Base-by-base conservation (phyloP, 1,139 yeast species). In the Blastobotrys arbuscula region DNA sequence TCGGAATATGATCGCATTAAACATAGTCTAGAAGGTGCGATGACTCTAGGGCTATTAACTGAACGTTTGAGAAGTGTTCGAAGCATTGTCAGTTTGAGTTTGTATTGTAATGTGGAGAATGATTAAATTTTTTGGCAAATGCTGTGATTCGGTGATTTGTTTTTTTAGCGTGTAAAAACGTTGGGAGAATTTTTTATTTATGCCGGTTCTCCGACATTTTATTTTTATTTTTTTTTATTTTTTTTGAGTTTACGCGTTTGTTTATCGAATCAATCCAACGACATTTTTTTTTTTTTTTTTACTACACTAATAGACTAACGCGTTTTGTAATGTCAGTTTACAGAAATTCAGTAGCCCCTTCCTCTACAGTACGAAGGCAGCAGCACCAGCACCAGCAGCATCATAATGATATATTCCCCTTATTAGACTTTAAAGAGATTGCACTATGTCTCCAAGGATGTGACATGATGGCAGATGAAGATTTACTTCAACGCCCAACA, bases 391-490 rank as follows among this genome's bases (percentile, higher is more conserved):
- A 36, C 9, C 56, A 49, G 13, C 52, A 44, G 42, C 39, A 36
- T n/a, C 54, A 56, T 28, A 59, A 55, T 19, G 68, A 64, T 46
- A 56, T 73, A 3, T 86, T 86, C 61, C 95, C 95, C 0, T 62
- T 84, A 9, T 71, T 87, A 30, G 89, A 82, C 44, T 64, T 76
- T 31, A 70, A 76, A 41, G 95, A 87, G 60, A 73, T 85, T 26
- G 75, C 81, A 1, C 68, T 73, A 13, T 81, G 86, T 59, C 66
- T 84, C 31, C 80, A 78, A 84, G 48, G 47, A 13, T 49, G 52
- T 39, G 52, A 49, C 24, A 34, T 49, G 40, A 45, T 36, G 40
- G 47, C 82, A 0, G 74, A 78, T 18, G 89, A 82, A 56, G 88
- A 82, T 33, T 73, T 77, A 53, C 71, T 87, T 2, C 59, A 71